Percentiles rank a stretch among this genome's conserved stretches.
Conservation (phyloP, 2,329 filamentous ascomycete genomes). For the Phialophora chinensis region DNA sequence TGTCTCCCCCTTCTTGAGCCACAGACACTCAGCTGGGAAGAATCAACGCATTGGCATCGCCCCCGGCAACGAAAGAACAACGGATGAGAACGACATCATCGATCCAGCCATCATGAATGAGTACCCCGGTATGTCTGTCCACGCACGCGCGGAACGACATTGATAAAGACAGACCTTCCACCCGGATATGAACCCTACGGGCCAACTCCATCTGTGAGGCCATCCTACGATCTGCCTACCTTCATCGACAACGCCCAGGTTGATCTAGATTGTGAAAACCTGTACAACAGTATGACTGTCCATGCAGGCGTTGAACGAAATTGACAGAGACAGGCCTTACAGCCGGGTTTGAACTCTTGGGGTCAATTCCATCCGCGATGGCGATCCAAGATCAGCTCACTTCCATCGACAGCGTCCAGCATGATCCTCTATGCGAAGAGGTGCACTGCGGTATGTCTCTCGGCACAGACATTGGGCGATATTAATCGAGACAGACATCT, state of each 20-base stretch:
- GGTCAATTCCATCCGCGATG: neutral
- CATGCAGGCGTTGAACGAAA: neutral
- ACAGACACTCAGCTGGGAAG: neutral
- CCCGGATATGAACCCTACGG: neutral
- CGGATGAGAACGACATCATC: conserved; percentile 1
- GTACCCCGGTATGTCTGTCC: conserved; percentile 6
- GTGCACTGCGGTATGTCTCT: neutral
- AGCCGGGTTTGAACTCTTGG: neutral
- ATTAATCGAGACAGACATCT: neutral
- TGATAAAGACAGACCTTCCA: conserved; percentile 4
- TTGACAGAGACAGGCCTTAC: neutral
- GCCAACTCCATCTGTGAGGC: neutral
- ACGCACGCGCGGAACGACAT: neutral
- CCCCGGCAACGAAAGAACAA: neutral
- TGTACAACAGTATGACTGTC: neutral
- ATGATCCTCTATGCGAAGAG: neutral
- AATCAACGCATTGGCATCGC: neutral
- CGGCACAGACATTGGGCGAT: neutral
- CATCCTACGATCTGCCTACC: neutral
- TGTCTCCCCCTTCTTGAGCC: too few species aligned
- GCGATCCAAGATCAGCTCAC: neutral
- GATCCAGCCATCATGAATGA: neutral
- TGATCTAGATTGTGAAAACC: neutral
- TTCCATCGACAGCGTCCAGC: neutral
- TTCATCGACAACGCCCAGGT: neutral